These are phyloP conservation scores for Drechmeria coniospora DNA, from an alignment of 2,329 filamentous ascomycete species.

Conservation along the genomic window DNA sequence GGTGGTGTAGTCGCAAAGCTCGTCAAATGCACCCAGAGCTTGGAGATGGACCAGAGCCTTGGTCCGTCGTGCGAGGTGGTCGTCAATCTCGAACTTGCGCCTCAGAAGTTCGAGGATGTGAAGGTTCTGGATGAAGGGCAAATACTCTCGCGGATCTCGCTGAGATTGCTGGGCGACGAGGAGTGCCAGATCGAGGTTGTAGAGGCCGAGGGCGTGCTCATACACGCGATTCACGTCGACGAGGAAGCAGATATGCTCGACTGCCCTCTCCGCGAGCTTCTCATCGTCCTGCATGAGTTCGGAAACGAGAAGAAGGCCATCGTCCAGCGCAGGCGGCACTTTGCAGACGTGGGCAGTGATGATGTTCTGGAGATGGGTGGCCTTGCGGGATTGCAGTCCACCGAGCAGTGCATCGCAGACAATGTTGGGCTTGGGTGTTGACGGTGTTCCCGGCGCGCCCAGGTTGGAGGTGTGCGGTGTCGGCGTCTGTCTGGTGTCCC, in stretches of 20 bases:
- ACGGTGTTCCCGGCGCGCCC: slow-evolving; percentile 6
- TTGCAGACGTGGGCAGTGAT: slow-evolving; percentile 95
- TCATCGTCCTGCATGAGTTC: slow-evolving; percentile 53
- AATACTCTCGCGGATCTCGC: slow-evolving; percentile 85
- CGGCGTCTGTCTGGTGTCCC: slow-evolving; percentile 51
- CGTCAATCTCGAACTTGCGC: slow-evolving; percentile 72
- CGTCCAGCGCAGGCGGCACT: slow-evolving; percentile 72
- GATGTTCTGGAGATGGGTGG: slow-evolving; percentile 67
- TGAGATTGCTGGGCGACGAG: slow-evolving; percentile 92
- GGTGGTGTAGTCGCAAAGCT: slow-evolving; percentile 60
- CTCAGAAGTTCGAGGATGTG: slow-evolving; percentile 58
- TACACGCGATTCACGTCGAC: slow-evolving; percentile 87
- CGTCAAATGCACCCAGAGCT: slow-evolving; percentile 56
- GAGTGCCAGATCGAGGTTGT: slow-evolving; percentile 78
- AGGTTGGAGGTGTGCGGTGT: slow-evolving; percentile 4
- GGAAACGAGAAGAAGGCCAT: slow-evolving; percentile 67
- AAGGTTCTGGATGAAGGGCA: slow-evolving; percentile 82
- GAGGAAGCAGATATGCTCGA: slow-evolving; percentile 95
- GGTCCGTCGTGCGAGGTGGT: slow-evolving; percentile 59
- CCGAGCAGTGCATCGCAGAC: slow-evolving; percentile 76
- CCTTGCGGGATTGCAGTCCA: slow-evolving; percentile 44
- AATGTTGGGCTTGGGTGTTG: slow-evolving; percentile 56
- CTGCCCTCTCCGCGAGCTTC: slow-evolving; percentile 67
- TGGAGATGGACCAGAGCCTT: slow-evolving; percentile 73
- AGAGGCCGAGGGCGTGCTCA: slow-evolving; percentile 76